Conservation (phyloP, 305 asterid species). For the Fraxinus paxiana region DNA sequence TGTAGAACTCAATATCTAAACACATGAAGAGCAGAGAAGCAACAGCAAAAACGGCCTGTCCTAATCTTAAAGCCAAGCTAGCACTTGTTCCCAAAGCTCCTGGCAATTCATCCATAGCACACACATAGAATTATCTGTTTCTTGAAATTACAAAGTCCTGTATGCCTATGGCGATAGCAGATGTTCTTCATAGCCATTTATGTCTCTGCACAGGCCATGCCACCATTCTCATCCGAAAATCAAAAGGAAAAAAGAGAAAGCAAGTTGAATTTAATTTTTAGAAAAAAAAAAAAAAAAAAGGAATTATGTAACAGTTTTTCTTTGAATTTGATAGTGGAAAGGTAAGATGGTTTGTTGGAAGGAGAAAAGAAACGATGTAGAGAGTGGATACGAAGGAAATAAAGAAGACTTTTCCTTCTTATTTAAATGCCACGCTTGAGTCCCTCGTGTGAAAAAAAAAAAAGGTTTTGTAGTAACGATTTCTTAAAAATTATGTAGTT, state of each 20-base stretch:
- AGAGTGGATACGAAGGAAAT: constrained; percentile 22
- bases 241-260: neutral
- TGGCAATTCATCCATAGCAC: constrained; percentile 91
- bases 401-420: constrained; percentile 26
- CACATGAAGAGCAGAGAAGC: constrained; percentile 95
- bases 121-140: constrained; percentile 23
- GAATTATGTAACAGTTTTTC: neutral
- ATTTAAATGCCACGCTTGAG: neutral
- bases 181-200: constrained; percentile 35
- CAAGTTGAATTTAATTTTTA: neutral
- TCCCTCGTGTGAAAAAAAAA: no score
- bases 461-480: no score
- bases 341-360: constrained; percentile 4
- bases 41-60: constrained; percentile 69
- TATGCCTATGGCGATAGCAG: constrained; percentile 8
- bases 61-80: constrained; percentile 82
- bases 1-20: constrained; percentile 75
- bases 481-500: no score
- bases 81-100: constrained; percentile 85
- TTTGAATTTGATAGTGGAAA: neutral
- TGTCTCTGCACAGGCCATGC: constrained; percentile 26
- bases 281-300: neutral
- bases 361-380: constrained; percentile 19
- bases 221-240: constrained; percentile 23
- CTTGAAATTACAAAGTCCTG: constrained; percentile 1